phyloP scores from a whole-genome alignment of 116 monocot species.

The Dioscorea cayenensis region DNA sequence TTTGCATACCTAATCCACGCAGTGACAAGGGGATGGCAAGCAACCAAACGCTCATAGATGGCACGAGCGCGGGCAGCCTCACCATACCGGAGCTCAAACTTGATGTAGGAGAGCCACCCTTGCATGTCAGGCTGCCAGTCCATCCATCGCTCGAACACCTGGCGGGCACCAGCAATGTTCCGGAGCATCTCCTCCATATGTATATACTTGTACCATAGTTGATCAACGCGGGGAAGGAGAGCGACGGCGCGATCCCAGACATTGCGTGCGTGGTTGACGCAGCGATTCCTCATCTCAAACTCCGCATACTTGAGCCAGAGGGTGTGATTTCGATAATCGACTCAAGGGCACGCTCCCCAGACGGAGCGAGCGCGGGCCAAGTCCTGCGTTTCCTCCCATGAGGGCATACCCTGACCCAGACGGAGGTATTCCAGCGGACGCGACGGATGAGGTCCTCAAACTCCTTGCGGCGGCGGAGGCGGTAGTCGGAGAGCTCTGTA shows the following conservation, averaged over 20 bases:
- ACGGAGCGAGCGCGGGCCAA: conserved; percentile 81
- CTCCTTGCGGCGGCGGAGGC: conserved; percentile 84
- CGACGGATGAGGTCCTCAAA: conserved; percentile 83
- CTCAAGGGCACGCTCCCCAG: conserved; percentile 90
- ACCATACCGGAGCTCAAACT: conserved; percentile 78
- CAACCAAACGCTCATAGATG: conserved; percentile 61
- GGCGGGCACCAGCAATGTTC: conserved; percentile 66
- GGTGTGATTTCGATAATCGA: conserved; percentile 79
- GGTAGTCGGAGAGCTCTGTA: conserved; percentile 70
- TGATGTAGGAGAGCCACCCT: conserved; percentile 88
- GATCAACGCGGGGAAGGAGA: conserved; percentile 91
- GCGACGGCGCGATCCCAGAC: conserved; percentile 91
- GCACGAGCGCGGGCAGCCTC: conserved; percentile 63
- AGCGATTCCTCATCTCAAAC: conserved; percentile 81
- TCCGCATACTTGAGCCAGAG: conserved; percentile 97
- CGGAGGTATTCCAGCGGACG: conserved; percentile 61
- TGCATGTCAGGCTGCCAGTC: conserved; percentile 73
- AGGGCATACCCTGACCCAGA: conserved; percentile 80
- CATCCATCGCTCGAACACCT: conserved; percentile 96
- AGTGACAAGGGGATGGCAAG: conserved; percentile 51
- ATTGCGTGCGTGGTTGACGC: conserved; percentile 79
- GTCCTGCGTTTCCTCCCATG: conserved; percentile 86
- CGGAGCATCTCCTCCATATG: conserved; percentile 93
- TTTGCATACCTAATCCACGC: conserved; percentile 75
- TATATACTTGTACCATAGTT: conserved; percentile 98